Percentiles rank a stretch among this genome's conserved stretches.
Evolutionary conservation across 108 stramenopile genomes (phyloP).

Genomic region (Cyclotella atomus): DNA sequence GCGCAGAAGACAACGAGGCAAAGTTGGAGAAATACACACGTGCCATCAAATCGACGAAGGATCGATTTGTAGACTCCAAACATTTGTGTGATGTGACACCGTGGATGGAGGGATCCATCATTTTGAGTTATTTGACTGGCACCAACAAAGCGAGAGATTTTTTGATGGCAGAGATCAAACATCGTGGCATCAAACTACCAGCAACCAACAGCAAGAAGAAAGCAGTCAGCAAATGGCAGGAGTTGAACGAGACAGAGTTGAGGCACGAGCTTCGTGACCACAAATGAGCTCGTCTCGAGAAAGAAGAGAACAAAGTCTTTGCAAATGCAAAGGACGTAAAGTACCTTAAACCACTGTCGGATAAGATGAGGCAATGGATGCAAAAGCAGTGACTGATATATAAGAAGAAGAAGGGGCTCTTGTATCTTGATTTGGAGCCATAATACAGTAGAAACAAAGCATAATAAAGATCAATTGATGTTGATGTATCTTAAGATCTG

Average conservation of each 20-base stretch:
- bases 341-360: neutral
- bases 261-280: neutral
- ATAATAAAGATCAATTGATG: neutral
- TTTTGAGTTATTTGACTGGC: neutral
- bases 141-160: neutral
- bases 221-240: neutral
- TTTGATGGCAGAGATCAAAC: neutral
- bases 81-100: neutral
- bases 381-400: neutral
- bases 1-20: neutral
- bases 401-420: conserved; percentile 3
- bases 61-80: neutral
- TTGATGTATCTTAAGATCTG: neutral
- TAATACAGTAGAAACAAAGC: neutral
- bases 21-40: neutral
- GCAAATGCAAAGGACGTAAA: neutral
- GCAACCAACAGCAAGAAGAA: neutral
- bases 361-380: neutral
- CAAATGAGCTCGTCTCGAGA: neutral
- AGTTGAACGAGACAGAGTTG: neutral
- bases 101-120: neutral
- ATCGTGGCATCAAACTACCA: neutral
- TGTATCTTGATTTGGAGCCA: too few relatives aligned
- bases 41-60: neutral
- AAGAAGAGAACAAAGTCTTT: neutral